Evolutionary conservation across 768 basidiomycete genomes (phyloP).

Genomic region (Agrocybe pediades): DNA sequence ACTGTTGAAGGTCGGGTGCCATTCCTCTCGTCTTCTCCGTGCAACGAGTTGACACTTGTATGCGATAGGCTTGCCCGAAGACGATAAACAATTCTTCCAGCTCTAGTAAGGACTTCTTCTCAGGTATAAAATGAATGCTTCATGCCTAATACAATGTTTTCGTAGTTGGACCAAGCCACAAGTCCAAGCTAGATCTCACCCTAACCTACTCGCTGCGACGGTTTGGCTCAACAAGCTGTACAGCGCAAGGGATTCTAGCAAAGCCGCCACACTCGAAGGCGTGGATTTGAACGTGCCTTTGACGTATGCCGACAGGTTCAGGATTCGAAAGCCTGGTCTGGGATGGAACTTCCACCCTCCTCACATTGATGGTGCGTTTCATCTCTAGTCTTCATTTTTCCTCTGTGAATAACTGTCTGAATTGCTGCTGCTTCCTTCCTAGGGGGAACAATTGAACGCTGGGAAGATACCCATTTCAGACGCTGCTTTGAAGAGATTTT

Average conservation of each 20-base stretch:
- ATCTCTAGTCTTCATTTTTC: too few species aligned
- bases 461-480: constrained; percentile 64
- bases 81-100: constrained; percentile 74
- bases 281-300: constrained; percentile 66
- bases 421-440: constrained; percentile 6
- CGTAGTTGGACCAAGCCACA: constrained; percentile 49
- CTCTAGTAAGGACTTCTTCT: constrained; percentile 52
- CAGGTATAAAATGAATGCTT: not conserved
- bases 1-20: constrained; percentile 46
- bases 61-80: constrained; percentile 46
- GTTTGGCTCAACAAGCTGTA: constrained; percentile 71
- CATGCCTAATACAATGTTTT: not conserved
- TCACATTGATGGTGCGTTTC: constrained; percentile 40
- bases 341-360: constrained; percentile 52
- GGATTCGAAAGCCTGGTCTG: constrained; percentile 69
- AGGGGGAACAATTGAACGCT: constrained; percentile 78
- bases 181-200: constrained; percentile 69
- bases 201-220: constrained; percentile 58
- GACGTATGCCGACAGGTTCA: constrained; percentile 73
- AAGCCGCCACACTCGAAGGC: constrained; percentile 34
- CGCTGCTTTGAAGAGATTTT: constrained; percentile 65
- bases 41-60: not conserved
- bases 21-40: not conserved
- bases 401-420: too few species aligned
- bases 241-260: constrained; percentile 38